Base-by-base conservation (phyloP, 2,329 filamentous ascomycete genomes). In the Stagonosporopsis rhizophila region DNA sequence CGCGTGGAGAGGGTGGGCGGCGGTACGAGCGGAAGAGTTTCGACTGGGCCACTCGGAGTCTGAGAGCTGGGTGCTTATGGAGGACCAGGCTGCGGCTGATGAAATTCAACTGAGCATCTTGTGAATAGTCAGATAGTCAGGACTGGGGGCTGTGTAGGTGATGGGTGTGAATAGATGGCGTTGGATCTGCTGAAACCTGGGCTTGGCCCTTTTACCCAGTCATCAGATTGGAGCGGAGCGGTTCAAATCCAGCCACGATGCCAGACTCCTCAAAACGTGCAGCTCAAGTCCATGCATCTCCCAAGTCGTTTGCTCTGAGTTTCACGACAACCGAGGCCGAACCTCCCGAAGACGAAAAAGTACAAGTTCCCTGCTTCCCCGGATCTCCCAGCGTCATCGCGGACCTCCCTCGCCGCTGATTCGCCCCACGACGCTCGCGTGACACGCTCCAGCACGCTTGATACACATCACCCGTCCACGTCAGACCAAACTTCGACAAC, bases 391-490 rank as follows among this genome's bases (percentile, higher is more conserved):
- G 46, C 47, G 53, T 56, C 53, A 56, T 52, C 41, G 55, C 55
- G 55, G 55, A 58, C 55, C 38, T 58, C 55, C 55, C 48, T 35
- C 27, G 17, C 38, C 15, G 41, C 44, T 53, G 32, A 49, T 27
- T 58, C 37, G 55, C 23, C 12, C 1, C 5, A 25, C 32, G 11
- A 34, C 32, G 48, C 30, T 53, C 55, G 55, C 55, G 55, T 58
- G 55, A 58, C 55, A 52, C 38, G 35, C 34, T 48, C 23, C 27
- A 17, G 53, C 55, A 52, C 38, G 35, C 34, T 48, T 34, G 34
- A 23, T 51, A 38, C 47, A 52, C 41, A 49, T 58, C 55, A 58
- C 55, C 44, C 49, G 55, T 44, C 39, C 55, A 58, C 44, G 55
- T 58, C 55, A 58, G 55, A 49, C 48, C 34, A 41, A 40, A 52